phyloP scores from a whole-genome alignment of 1,284 basidiomycete species.

The Stygiomarasmius scandens region DNA sequence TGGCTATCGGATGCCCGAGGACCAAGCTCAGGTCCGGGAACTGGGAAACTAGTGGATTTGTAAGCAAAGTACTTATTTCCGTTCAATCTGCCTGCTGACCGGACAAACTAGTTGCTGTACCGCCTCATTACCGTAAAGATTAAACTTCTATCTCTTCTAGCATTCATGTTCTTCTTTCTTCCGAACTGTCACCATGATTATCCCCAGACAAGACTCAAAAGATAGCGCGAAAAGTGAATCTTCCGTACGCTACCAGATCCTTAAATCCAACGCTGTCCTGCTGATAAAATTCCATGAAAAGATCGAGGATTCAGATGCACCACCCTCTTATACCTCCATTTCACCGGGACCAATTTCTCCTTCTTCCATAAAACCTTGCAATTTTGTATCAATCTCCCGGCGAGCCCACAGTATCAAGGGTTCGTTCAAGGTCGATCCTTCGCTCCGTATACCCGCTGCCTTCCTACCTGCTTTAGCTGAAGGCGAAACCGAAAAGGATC shows the following conservation, averaged over 20 bases:
- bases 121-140: background rate
- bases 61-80: no score
- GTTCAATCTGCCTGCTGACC: background rate
- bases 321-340: background rate
- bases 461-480: slow-evolving; percentile 32
- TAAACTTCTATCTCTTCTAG: background rate
- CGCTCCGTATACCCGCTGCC: slow-evolving; percentile 34
- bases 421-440: slow-evolving; percentile 39
- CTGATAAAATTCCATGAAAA: background rate
- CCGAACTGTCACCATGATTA: background rate
- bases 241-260: background rate
- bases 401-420: slow-evolving; percentile 31
- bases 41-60: no score
- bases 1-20: no score
- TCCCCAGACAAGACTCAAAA: background rate
- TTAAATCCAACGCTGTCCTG: background rate
- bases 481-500: slow-evolving; percentile 31
- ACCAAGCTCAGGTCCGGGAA: no score
- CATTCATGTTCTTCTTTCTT: background rate
- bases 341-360: background rate
- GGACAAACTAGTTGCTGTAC: no score
- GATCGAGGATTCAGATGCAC: background rate
- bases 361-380: slow-evolving; percentile 31
- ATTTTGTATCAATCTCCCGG: slow-evolving; percentile 35
- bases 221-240: background rate